phyloP scores from a whole-genome alignment of 805 yeast genomes.

The Kodamaea restingae region DNA sequence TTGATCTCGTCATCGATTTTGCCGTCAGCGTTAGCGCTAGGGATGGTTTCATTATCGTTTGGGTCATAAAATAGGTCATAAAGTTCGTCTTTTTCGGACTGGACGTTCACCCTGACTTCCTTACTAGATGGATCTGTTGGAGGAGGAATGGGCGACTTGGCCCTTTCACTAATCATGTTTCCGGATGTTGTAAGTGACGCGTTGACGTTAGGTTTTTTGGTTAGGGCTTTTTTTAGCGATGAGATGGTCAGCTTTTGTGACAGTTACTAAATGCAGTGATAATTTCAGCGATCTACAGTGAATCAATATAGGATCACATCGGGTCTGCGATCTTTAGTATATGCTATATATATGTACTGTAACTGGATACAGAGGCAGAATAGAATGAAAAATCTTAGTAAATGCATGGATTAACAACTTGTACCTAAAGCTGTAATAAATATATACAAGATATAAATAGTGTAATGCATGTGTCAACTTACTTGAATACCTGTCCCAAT shows the following conservation, averaged over 20 bases:
- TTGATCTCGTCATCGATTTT: slow-evolving; percentile 14
- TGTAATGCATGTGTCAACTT: not conserved
- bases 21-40: not conserved
- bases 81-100: slow-evolving; percentile 2
- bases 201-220: not conserved
- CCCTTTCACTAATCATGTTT: not conserved
- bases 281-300: no score
- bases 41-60: slow-evolving; percentile 2
- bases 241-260: slow-evolving; percentile 1
- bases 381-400: no score
- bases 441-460: not conserved
- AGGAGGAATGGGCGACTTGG: not conserved
- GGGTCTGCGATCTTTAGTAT: not conserved
- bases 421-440: not conserved
- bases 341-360: not conserved
- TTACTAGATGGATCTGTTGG: not conserved
- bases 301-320: no score
- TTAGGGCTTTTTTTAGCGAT: slow-evolving; percentile 4
- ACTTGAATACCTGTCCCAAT: slow-evolving; percentile 13
- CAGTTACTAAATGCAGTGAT: no score
- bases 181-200: not conserved
- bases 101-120: not conserved
- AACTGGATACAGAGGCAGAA: no score
- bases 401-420: no score
- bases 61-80: slow-evolving; percentile 9